phyloP scores from a whole-genome alignment of 225 moss, liverwort and hornwort genomes.

The Lunularia cruciata region DNA sequence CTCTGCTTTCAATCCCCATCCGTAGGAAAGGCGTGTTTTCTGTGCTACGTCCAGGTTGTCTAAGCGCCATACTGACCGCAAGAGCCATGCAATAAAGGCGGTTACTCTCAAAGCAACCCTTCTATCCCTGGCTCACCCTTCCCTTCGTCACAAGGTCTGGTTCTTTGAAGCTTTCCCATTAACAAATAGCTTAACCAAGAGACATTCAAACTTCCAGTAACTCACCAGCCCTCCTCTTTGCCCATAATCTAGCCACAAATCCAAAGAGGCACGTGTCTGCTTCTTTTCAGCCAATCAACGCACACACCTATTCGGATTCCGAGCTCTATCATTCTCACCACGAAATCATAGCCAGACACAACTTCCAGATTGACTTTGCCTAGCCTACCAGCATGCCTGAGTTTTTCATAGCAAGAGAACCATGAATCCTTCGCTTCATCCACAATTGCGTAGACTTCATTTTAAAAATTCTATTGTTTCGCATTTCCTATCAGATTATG shows the following conservation, averaged over 20 bases:
- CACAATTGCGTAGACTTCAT: too few species aligned
- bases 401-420: not conserved
- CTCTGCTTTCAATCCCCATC: constrained; percentile 7
- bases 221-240: not conserved
- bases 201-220: not conserved
- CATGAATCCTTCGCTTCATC: too few species aligned
- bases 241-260: constrained; percentile 5
- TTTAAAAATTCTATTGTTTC: too few species aligned
- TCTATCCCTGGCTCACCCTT: not conserved
- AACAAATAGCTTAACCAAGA: not conserved
- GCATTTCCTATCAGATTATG: too few species aligned
- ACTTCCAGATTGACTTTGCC: not conserved
- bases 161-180: constrained; percentile 10
- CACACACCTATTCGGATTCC: constrained; percentile 6
- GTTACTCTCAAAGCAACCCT: constrained; percentile 25
- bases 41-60: constrained; percentile 17
- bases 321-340: not conserved
- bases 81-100: constrained; percentile 22
- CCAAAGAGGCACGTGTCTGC: constrained; percentile 13
- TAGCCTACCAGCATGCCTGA: not conserved
- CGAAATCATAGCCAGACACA: not conserved
- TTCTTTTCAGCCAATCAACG: not conserved
- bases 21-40: constrained; percentile 2
- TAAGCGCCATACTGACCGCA: constrained; percentile 1
- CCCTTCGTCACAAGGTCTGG: not conserved